A percentile compares a stretch with the other conserved stretches of the same genome.
Evolutionary conservation across 805 yeast species (phyloP).

Genomic region (Teunomyces panamensis): DNA sequence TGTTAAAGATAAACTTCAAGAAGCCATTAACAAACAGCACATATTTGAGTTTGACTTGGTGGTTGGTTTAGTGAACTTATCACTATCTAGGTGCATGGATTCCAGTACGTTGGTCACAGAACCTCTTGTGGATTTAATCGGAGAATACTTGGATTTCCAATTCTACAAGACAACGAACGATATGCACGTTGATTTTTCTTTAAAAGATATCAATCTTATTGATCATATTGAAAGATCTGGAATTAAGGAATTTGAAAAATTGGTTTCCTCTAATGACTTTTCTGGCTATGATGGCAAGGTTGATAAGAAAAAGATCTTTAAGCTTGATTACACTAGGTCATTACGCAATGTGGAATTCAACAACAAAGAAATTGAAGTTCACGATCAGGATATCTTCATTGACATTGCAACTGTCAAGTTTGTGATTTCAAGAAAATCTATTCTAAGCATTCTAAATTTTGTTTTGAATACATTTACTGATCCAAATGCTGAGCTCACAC

Average conservation of each 20-base stretch:
- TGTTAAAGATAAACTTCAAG: constrained; percentile 7
- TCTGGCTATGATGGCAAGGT: constrained; percentile 18
- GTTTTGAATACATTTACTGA: constrained; percentile 83
- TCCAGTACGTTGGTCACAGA: constrained; percentile 58
- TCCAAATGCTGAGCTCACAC: constrained; percentile 64
- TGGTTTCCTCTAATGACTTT: constrained; percentile 63
- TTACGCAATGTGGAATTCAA: constrained; percentile 59
- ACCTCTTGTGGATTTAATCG: constrained; percentile 67
- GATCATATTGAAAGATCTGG: constrained; percentile 70
- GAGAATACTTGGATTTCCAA: constrained; percentile 60
- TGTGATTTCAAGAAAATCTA: constrained; percentile 72
- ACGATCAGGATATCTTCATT: constrained; percentile 72
- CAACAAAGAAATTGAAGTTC: constrained; percentile 57
- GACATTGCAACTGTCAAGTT: constrained; percentile 75
- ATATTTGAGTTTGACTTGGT: constrained; percentile 69
- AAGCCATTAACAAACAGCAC: constrained; percentile 47
- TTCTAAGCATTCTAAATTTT: constrained; percentile 76
- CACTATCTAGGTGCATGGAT: constrained; percentile 66
- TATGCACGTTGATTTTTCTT: constrained; percentile 61
- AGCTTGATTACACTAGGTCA: constrained; percentile 53
- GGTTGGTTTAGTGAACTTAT: constrained; percentile 59
- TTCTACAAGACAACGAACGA: constrained; percentile 57
- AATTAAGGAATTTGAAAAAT: constrained; percentile 59
- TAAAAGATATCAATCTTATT: constrained; percentile 65
- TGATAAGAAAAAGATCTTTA: constrained; percentile 49